Conservation (phyloP, 2,329 filamentous ascomycete genomes). For the Aureobasidium sp. region DNA sequence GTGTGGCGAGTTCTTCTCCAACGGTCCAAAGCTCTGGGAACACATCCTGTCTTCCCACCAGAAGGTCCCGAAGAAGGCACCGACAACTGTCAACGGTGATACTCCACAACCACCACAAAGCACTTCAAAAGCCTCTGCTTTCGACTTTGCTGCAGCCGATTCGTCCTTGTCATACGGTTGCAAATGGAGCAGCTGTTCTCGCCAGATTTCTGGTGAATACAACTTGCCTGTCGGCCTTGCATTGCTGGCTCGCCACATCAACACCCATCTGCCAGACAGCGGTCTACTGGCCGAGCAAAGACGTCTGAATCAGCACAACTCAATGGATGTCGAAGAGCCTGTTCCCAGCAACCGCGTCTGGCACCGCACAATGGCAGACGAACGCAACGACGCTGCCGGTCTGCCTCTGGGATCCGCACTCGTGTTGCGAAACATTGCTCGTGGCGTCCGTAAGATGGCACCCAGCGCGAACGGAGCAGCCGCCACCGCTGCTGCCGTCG, state of each 20-base stretch:
- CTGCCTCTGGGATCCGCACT: constrained; percentile 71
- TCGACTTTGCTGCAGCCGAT: constrained; percentile 26
- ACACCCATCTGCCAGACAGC: constrained; percentile 55
- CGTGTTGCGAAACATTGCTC: constrained; percentile 69
- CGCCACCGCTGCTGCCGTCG: constrained; percentile 15
- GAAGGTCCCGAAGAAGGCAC: constrained; percentile 45
- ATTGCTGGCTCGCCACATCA: constrained; percentile 47
- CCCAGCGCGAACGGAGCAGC: constrained; percentile 10
- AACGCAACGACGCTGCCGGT: constrained; percentile 55
- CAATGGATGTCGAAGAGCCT: constrained; percentile 12
- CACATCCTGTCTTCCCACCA: constrained; percentile 63
- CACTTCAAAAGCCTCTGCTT: constrained; percentile 5
- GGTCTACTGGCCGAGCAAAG: constrained; percentile 22
- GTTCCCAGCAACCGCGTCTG: constrained; percentile 22
- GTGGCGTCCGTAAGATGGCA: constrained; percentile 32
- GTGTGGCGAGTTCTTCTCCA: constrained; percentile 51
- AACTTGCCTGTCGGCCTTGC: constrained; percentile 23
- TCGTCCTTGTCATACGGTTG: constrained; percentile 47
- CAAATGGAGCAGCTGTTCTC: constrained; percentile 58
- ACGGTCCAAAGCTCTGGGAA: constrained; percentile 59
- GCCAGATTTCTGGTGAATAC: constrained; percentile 35
- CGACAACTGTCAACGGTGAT: constrained; percentile 20
- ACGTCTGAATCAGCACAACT: constrained; percentile 23
- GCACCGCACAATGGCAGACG: constrained; percentile 42
- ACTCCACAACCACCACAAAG: not conserved